These are phyloP conservation scores for Solanum aculeatissimum DNA, from an alignment of 305 asterid genomes.

Conservation along the genomic window DNA sequence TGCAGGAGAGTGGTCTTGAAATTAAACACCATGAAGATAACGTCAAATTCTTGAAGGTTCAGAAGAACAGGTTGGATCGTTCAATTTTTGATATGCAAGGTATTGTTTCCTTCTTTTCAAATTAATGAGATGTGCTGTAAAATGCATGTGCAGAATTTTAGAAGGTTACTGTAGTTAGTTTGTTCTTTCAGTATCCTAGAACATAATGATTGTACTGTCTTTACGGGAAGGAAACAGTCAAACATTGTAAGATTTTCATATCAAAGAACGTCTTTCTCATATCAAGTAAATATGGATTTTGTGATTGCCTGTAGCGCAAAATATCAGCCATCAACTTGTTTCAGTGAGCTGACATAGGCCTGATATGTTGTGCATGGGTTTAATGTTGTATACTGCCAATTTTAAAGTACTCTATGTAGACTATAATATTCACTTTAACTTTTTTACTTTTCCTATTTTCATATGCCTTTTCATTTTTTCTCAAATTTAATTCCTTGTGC, in stretches of 20 bases:
- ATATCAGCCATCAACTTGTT: background rate
- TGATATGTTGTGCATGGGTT: background rate
- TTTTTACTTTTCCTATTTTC: background rate
- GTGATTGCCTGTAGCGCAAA: background rate
- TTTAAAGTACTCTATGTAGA: background rate
- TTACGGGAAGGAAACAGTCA: background rate
- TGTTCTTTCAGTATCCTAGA: background rate
- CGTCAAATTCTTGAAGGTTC: conserved; percentile 33
- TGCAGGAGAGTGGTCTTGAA: conserved; percentile 34
- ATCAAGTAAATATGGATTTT: background rate
- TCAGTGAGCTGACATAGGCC: background rate
- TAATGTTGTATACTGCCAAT: background rate
- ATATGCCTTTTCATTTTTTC: background rate
- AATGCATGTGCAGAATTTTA: background rate
- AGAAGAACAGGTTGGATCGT: conserved; percentile 33
- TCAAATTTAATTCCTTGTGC: conserved; percentile 1
- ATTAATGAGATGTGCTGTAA: background rate
- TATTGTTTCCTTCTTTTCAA: conserved; percentile 4
- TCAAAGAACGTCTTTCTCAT: background rate
- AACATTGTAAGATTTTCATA: background rate
- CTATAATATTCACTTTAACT: too few species aligned
- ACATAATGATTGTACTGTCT: background rate
- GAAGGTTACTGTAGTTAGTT: background rate
- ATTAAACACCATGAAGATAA: conserved; percentile 53
- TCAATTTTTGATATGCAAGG: conserved; percentile 45